Evolutionary conservation across 1,284 basidiomycete species (phyloP).

Genomic region (Agroathelia rolfsii): DNA sequence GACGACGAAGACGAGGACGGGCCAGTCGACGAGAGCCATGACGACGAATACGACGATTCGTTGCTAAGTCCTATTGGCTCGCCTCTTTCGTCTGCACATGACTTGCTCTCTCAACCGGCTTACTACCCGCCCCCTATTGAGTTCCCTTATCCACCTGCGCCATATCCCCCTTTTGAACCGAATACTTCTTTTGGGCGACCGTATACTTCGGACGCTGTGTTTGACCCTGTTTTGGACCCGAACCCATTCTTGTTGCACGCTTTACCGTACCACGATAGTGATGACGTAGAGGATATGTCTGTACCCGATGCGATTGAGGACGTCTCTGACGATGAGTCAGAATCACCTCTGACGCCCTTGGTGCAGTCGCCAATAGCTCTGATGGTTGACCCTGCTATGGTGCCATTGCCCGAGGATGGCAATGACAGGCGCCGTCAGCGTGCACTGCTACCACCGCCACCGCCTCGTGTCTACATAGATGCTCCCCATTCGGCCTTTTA

Average conservation of each 20-base stretch:
- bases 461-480: slow-evolving; percentile 51
- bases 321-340: slow-evolving; percentile 73
- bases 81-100: slow-evolving; percentile 64
- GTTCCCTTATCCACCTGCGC: slow-evolving; percentile 46
- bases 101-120: slow-evolving; percentile 41
- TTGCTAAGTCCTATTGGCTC: slow-evolving; percentile 48
- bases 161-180: slow-evolving; percentile 57
- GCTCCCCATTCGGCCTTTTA: slow-evolving; percentile 49
- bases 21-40: slow-evolving; percentile 30
- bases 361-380: no score
- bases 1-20: slow-evolving; percentile 51
- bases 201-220: slow-evolving; percentile 29
- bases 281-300: slow-evolving; percentile 54
- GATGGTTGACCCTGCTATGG: slow-evolving; percentile 37
- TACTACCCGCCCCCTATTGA: slow-evolving; percentile 39
- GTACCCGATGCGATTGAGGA: slow-evolving; percentile 76
- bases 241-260: slow-evolving; percentile 33
- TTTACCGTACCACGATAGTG: slow-evolving; percentile 48
- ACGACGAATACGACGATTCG: slow-evolving; percentile 48
- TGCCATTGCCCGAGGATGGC: slow-evolving; percentile 40
- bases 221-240: slow-evolving; percentile 32
- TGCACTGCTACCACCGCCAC: no score
- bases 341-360: slow-evolving; percentile 53
- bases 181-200: slow-evolving; percentile 40
- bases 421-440: slow-evolving; percentile 33